Percentiles rank a stretch among this genome's conserved stretches.
Conservation (phyloP, 441 rosid genomes). For the Gossypium gossypioides region DNA sequence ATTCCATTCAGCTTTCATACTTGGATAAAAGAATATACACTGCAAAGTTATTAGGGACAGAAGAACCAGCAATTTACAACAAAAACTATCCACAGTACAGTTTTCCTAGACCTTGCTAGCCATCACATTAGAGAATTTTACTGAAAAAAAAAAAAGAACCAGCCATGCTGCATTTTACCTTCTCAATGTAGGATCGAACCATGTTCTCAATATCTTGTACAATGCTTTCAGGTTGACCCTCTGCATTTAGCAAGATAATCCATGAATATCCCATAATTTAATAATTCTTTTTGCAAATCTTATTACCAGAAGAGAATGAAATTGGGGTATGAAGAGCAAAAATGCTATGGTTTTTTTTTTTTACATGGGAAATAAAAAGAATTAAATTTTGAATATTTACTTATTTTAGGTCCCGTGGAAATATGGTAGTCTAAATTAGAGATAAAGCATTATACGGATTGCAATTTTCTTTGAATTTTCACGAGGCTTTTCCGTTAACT, state of each 20-base stretch:
- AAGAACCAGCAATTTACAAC: background rate
- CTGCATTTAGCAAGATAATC: slow-evolving; percentile 34
- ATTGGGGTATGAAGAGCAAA: background rate
- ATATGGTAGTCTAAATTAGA: background rate
- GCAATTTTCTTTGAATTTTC: background rate
- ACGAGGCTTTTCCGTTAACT: slow-evolving; percentile 21
- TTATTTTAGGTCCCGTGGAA: background rate
- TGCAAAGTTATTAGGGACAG: background rate
- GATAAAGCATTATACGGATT: background rate
- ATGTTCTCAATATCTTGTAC: slow-evolving; percentile 90
- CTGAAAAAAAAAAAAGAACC: background rate
- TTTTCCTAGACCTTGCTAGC: background rate
- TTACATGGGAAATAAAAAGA: background rate
- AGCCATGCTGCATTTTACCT: slow-evolving; percentile 40
- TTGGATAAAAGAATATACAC: background rate
- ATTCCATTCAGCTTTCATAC: slow-evolving; percentile 10
- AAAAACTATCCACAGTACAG: background rate
- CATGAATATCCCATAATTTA: background rate
- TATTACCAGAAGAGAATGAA: background rate
- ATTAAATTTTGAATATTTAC: background rate
- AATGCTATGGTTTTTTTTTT: background rate
- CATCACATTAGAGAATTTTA: too few relatives aligned
- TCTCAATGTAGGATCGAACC: slow-evolving; percentile 90
- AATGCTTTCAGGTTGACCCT: slow-evolving; percentile 92
- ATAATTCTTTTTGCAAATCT: background rate